These are phyloP conservation scores for Leptomonas pyrrhocoris DNA, from an alignment of 208 protist species.

Conservation along the genomic window DNA sequence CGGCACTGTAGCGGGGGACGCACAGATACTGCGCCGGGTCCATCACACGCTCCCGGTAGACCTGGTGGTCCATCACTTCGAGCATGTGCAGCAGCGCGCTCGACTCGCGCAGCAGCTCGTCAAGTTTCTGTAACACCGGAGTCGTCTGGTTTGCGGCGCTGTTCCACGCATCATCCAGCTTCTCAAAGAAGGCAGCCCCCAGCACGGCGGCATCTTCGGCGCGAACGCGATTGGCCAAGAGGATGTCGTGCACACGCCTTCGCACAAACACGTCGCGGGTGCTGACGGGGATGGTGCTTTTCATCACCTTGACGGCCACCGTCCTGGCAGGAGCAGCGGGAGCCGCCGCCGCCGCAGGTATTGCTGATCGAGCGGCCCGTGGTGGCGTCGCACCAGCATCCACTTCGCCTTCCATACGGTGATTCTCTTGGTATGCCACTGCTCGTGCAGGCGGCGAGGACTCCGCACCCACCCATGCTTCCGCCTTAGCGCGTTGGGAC, in stretches of 20 bases:
- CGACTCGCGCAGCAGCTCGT: conserved; percentile 39
- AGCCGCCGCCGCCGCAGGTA: not conserved
- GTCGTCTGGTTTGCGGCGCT: conserved; percentile 12
- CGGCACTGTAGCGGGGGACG: conserved; percentile 48
- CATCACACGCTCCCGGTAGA: conserved; percentile 39
- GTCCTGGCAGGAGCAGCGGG: not conserved
- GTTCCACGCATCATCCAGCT: conserved; percentile 20
- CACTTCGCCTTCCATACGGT: not conserved
- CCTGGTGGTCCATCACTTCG: conserved; percentile 39
- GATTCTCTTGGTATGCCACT: not conserved
- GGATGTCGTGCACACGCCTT: conserved; percentile 41
- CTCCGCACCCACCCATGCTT: not conserved
- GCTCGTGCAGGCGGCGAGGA: not conserved
- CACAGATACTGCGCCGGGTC: conserved; percentile 46
- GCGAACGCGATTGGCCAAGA: conserved; percentile 38
- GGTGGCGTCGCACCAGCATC: not conserved
- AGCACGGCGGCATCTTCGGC: conserved; percentile 17
- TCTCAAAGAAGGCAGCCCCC: conserved; percentile 23
- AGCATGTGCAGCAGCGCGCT: conserved; percentile 39
- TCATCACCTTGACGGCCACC: not conserved
- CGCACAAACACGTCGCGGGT: conserved; percentile 35
- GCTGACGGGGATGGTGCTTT: not conserved
- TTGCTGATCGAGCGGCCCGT: not conserved
- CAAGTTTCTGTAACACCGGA: conserved; percentile 33
- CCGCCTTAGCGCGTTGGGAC: not conserved